A percentile compares a stretch with the other conserved stretches of the same genome.
Conservation (phyloP, 257 asterid species). For the Voacanga thouarsii region DNA sequence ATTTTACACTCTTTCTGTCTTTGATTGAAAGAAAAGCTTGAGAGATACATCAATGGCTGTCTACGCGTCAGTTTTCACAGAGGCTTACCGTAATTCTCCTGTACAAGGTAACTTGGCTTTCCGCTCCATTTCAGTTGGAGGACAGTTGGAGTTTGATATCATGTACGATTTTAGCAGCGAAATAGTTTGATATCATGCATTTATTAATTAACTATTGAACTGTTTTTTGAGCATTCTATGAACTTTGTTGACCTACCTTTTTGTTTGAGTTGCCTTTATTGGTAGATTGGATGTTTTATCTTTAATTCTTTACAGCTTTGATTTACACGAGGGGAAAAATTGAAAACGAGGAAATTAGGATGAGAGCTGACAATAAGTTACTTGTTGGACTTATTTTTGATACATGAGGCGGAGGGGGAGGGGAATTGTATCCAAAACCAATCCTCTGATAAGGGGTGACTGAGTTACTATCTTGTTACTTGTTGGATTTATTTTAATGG, state of each 20-base stretch:
- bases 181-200: background rate
- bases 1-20: background rate
- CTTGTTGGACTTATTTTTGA: background rate
- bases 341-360: background rate
- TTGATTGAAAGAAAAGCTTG: background rate
- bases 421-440: too few relatives aligned
- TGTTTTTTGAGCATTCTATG: background rate
- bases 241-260: background rate
- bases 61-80: background rate
- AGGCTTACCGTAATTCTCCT: background rate
- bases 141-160: background rate
- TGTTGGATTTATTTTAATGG: background rate
- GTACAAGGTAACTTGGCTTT: slow-evolving; percentile 1
- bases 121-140: background rate
- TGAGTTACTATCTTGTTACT: background rate
- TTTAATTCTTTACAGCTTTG: background rate
- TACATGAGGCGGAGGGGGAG: too few relatives aligned
- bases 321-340: background rate
- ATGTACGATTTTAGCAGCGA: background rate
- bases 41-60: background rate
- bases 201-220: background rate
- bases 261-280: background rate
- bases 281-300: background rate
- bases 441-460: too few relatives aligned
- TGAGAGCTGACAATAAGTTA: background rate